phyloP scores from a whole-genome alignment of 495 filamentous ascomycete species.

The Aspergillus nidulans region DNA sequence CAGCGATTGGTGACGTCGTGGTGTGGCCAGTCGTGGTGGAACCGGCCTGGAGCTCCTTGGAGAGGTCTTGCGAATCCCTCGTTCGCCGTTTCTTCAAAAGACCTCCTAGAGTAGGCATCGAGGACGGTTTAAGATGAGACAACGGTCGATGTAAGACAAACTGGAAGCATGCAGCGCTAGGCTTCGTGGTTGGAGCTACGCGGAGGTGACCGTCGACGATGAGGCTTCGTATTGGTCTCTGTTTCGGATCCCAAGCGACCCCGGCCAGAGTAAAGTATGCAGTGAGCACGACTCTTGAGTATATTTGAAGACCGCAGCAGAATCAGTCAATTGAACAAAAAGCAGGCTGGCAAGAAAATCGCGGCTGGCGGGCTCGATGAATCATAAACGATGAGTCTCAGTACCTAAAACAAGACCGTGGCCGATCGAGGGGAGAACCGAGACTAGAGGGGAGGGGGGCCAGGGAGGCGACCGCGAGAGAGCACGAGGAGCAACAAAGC shows the following conservation, averaged over 20 bases:
- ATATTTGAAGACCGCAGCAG: neutral
- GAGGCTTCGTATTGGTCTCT: constrained; percentile 6
- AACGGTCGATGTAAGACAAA: constrained; percentile 4
- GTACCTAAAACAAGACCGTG: constrained; percentile 1
- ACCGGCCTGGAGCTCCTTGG: constrained; percentile 49
- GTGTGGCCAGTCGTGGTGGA: constrained; percentile 51
- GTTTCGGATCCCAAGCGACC: neutral
- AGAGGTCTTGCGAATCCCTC: constrained; percentile 63
- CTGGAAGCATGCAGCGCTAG: constrained; percentile 10
- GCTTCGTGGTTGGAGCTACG: constrained; percentile 6
- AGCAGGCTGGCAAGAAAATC: neutral
- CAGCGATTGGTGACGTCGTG: constrained; percentile 42
- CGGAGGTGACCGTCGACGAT: constrained; percentile 1
- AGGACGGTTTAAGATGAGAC: constrained; percentile 16
- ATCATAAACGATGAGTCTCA: neutral
- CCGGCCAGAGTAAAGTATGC: constrained; percentile 2
- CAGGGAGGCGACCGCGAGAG: too few relatives aligned
- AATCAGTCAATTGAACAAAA: constrained; percentile 13
- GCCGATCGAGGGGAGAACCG: constrained; percentile 1
- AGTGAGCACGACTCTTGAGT: neutral
- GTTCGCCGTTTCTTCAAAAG: constrained; percentile 98
- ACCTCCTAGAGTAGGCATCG: constrained; percentile 54
- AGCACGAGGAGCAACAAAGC: neutral
- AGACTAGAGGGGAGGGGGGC: too few relatives aligned
- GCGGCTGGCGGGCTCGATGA: too few relatives aligned